Conservation (phyloP, 768 basidiomycete genomes). For the Tylopilus rubrobrunneus region DNA sequence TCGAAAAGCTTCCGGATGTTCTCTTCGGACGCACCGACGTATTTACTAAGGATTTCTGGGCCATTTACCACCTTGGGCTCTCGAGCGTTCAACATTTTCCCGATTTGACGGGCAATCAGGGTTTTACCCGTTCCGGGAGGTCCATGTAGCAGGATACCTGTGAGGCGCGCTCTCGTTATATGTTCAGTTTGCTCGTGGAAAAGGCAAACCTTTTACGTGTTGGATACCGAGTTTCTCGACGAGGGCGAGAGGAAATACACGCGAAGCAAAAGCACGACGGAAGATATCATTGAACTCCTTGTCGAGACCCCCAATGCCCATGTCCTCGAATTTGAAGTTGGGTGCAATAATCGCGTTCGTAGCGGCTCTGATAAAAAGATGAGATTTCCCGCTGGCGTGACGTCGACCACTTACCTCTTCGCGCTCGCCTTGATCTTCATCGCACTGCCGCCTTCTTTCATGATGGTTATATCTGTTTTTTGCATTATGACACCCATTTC, state of each 20-base stretch:
- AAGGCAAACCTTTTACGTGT: slow-evolving; percentile 84
- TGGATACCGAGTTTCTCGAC: slow-evolving; percentile 98
- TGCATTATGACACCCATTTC: slow-evolving; percentile 79
- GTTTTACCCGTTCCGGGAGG: slow-evolving; percentile 99
- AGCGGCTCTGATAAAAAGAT: slow-evolving; percentile 56
- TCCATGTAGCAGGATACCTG: slow-evolving; percentile 91
- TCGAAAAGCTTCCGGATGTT: slow-evolving; percentile 96
- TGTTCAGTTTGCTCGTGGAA: background rate
- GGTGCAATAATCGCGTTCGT: slow-evolving; percentile 95
- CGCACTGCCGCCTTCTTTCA: slow-evolving; percentile 74
- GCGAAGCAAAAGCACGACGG: slow-evolving; percentile 95
- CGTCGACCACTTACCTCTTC: slow-evolving; percentile 63
- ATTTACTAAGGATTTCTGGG: slow-evolving; percentile 96
- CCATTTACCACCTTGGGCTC: slow-evolving; percentile 99
- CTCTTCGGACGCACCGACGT: slow-evolving; percentile 95
- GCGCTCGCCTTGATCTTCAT: slow-evolving; percentile 92
- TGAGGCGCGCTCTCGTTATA: background rate
- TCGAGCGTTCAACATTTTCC: slow-evolving; percentile 96
- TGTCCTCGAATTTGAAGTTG: slow-evolving; percentile 99
- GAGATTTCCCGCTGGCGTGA: background rate
- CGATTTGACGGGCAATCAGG: slow-evolving; percentile 95
- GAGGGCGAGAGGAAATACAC: slow-evolving; percentile 95
- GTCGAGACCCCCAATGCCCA: slow-evolving; percentile 99
- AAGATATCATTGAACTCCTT: slow-evolving; percentile 95
- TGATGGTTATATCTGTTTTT: slow-evolving; percentile 86